Evolutionary conservation across 108 stramenopile genomes (phyloP).

Genomic region (Mediolabrus comicus): DNA sequence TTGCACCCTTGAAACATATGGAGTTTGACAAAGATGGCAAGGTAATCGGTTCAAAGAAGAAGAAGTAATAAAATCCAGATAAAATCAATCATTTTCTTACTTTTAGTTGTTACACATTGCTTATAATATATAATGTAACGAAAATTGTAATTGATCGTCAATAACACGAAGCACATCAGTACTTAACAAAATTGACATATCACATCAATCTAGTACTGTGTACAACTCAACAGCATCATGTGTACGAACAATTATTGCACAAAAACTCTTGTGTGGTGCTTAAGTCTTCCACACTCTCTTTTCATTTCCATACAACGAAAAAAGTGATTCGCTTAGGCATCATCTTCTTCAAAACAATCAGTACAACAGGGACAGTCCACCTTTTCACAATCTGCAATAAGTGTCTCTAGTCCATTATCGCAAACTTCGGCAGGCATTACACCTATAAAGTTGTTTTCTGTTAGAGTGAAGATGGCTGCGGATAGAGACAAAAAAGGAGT

Average conservation of each 20-base stretch:
- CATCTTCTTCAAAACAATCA: background rate
- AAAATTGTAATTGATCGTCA: background rate
- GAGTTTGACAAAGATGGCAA: constrained; percentile 46
- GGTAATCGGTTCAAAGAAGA: constrained; percentile 4
- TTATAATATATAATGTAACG: background rate
- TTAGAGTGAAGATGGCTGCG: constrained; percentile 49
- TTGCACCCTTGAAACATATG: constrained; percentile 89
- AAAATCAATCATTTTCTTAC: background rate
- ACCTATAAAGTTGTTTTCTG: constrained; percentile 47
- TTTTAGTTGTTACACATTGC: background rate
- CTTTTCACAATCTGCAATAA: background rate
- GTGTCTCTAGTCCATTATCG: background rate
- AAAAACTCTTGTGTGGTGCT: no score
- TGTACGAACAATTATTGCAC: no score
- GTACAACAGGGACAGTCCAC: background rate
- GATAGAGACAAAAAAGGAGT: background rate
- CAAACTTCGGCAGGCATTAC: constrained; percentile 48
- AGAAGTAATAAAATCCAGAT: no score
- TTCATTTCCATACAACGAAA: no score
- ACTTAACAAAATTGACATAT: no score
- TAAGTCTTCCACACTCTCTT: no score
- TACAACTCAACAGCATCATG: background rate
- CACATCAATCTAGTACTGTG: no score
- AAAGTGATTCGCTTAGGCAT: no score
- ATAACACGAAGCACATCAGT: background rate